Evolutionary conservation across 2,329 filamentous ascomycete genomes (phyloP), one percentile per base, ranked within the genome.

Genomic region (Penicillium brasilianum): DNA sequence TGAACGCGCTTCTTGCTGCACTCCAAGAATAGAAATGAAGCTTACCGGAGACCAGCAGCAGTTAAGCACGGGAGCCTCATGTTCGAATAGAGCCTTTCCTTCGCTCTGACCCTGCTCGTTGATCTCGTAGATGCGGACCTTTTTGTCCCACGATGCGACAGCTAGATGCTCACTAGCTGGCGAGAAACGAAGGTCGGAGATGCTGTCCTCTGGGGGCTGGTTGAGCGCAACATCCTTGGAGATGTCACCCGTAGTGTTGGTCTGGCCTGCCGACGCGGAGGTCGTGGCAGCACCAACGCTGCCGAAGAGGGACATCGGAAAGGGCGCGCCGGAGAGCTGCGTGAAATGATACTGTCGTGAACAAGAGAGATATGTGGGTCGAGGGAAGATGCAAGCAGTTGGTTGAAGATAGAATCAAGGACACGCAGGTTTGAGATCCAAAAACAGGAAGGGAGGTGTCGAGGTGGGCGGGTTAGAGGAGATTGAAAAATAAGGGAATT

Each of bases 41-140:
- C 87, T 68, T 85, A 96, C 93, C 83, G 90, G 92, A 77, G 92
- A 93, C 86, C 94, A 98, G 73, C 93, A 90, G 66, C 90, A 89
- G 74, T 87, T 90, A 63, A 99, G 81, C 3, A 96, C 93, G 3
- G 93, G 92, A 48, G 85, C 91, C 67, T 92, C 90, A 78, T 96
- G 92, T 69, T 96, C 90, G 74, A 95, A 96, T 61, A 90, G 82
- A 65, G 92, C 92, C 73, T 93, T 94, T 53, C 92, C 93, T 75
- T 92, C 87, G 72, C 90, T 94, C 74, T 90, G 86, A 46, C 93
- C 92, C 67, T 87, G 87, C 59, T 80, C 80, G 66, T 89, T 87
- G 74, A 98, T 92, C 78, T 98, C 92, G 81, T 98, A 99, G 75
- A 99, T 94, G 73, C 93, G 90, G 65, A 98, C 92, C 77, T 97